Evolutionary conservation across 805 yeast species (phyloP), one percentile per base, ranked within the genome.

Genomic region (Pichia scutulata): DNA sequence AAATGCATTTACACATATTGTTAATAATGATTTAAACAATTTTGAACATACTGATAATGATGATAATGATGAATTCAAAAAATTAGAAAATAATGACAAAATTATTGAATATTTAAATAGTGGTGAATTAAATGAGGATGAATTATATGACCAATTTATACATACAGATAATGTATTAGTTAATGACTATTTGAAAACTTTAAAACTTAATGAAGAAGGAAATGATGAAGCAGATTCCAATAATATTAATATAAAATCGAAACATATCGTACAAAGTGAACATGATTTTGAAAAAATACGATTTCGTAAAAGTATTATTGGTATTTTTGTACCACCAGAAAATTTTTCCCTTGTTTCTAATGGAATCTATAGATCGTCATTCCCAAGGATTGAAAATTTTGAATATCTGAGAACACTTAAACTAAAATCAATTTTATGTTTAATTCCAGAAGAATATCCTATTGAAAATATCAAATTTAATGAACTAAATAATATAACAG

Each of bases 381-480:
- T 92, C 66, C 99, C 99, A 2, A 77, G 92, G 46, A 75, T 82
- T 2, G 93, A 84, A 61, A 89, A 89, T 65, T 89, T 92, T 60
- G 66, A 73, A 22, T 92, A 86, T 61, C 67, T 93, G 41, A 66
- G 74, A 55, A 74, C 72, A 44, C 70, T 90, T 48, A 72, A 74
- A 43, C 71, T 93, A 48, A 87, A 83, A 60, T 80, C 92, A 12
- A 78, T 93, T 4, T 69, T 93, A 52, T 88, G 95, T 52, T 73
- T 92, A 45, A 86, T 92, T 14, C 95, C 97, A 0, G 99, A 93
- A 62, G 89, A 84, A 24, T 92, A 92, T 61, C 97, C 99, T 0
- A 73, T 70, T 30, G 88, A 86, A 55, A 89, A 90, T 60, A 57
- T 65, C 39, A 80, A 79, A 45, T 89, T 88, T 60, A 69, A 88